Percentiles rank a stretch among this genome's conserved stretches.
These are phyloP conservation scores for Dinochytrium kinnereticum DNA, from an alignment of 371 early-diverging fungal species.

Conservation along the genomic window DNA sequence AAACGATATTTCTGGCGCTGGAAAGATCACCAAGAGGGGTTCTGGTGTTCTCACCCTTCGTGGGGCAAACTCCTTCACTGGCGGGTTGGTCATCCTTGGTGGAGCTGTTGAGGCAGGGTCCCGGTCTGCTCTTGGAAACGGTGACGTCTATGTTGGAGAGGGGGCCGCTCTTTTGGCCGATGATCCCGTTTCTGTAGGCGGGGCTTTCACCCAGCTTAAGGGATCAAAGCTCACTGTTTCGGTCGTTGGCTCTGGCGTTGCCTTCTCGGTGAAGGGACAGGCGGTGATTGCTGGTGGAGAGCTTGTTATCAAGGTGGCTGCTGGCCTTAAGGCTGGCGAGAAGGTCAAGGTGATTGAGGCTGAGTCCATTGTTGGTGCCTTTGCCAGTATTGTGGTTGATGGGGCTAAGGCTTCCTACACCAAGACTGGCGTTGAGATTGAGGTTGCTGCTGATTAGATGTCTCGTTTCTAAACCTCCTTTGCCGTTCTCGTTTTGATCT, in stretches of 20 bases:
- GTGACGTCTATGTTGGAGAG: conserved; percentile 25
- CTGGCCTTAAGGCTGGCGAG: not conserved
- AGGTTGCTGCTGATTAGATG: no score
- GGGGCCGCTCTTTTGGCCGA: not conserved
- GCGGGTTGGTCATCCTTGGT: conserved; percentile 17
- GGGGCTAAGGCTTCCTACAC: no score
- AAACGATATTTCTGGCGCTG: conserved; percentile 34
- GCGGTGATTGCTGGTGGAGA: not conserved
- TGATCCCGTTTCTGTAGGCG: not conserved
- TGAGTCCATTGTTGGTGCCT: not conserved
- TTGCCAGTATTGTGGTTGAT: not conserved
- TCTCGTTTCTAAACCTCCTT: no score
- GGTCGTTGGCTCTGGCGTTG: not conserved
- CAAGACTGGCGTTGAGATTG: no score
- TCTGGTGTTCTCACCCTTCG: conserved; percentile 15
- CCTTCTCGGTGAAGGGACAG: not conserved
- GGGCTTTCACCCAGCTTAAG: not conserved
- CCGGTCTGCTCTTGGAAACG: conserved; percentile 20
- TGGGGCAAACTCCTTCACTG: conserved; percentile 28
- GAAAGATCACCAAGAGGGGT: conserved; percentile 21
- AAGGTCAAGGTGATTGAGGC: not conserved
- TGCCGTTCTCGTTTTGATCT: no score
- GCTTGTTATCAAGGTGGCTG: not conserved
- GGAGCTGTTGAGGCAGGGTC: conserved; percentile 26
- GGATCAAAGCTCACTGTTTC: not conserved